Evolutionary conservation across 257 asterid species (phyloP), one percentile per base, ranked within the genome.

Genomic region (Ehretia macrophylla): DNA sequence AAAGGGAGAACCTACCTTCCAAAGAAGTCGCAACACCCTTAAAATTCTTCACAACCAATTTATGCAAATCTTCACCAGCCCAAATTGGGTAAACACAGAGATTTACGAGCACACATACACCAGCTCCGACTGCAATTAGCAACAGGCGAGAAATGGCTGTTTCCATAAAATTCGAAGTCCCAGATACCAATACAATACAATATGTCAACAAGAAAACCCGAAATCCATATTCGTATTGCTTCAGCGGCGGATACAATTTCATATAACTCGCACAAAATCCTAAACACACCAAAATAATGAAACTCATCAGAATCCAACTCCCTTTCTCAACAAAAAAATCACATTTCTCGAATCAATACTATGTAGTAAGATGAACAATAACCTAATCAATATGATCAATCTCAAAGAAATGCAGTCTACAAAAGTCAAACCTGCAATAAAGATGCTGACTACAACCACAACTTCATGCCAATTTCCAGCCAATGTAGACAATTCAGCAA

Each of bases 31-130:
- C 96, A 12, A 90, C 94, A 17, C 81, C 88, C 75, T 72, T 79
- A 65, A 90, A 83, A 71, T 90, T 90, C 51, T 83, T 85, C 21
- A 81, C 96, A 1, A 87, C 89, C 64, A 87, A 66, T 65, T 90
- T 90, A 65, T 87, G 97, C 87, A 90, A 74, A 79, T 90, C 96
- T 57, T 90, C 97, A 35, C 97, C 97, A 10, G 96, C 82, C 96
- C 97, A 90, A 69, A 90, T 90, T 62, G 97, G 97, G 19, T 69
- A 90, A 60, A 90, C 47, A 50, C 95, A 90, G 0, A 78, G 60
- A 62, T 90, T 87, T 35, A 90, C 51, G 27, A 87, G 11, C 81
- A 90, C 73, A 75, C 93, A 81, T 60, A 85, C 81, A 37, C 76
- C 82, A 14, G 93, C 97, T 12, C 97, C 97, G 51, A 90, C 80